Evolutionary conservation across 2,329 filamentous ascomycete species (phyloP), one percentile per base, ranked within the genome.

Genomic region (Ophiostoma sp.): DNA sequence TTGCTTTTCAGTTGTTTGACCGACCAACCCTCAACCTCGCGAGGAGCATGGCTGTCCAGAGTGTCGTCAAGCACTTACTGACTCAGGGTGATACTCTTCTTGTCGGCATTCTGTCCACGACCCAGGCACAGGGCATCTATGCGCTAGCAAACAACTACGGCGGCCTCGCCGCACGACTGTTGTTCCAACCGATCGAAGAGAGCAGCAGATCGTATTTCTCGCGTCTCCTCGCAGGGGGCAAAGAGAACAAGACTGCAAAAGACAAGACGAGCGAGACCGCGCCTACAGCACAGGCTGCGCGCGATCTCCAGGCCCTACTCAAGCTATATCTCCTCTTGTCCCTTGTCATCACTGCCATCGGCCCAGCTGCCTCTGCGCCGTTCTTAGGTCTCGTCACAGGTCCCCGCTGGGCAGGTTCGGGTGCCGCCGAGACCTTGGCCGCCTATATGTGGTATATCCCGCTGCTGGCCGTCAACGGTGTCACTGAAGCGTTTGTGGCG

Each of bases 101-200:
- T 65, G 89, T 99, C 71, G 89, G 91, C 16, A 80, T 88, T 12
- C 83, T 98, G 69, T 89, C 93, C 6, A 87, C 88, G 0, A 85
- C 95, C 1, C 82, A 87, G 58, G 90, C 93, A 4, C 95, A 98
- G 79, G 95, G 95, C 14, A 88, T 92, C 47, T 99, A 98, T 75
- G 92, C 93, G 0, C 84, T 99, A 5, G 95, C 94, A 66, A 93
- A 93, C 74, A 99, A 98, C 78, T 99, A 95, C 76, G 95, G 95
- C 36, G 91, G 93, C 2, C 85, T 99, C 0, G 81, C 96, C 41
- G 95, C 95, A 0, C 87, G 95, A 3, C 86, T 98, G 72, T 81
- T 99, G 66, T 94, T 99, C 76, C 95, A 98, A 75, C 96, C 95
- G 7, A 87, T 99, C 70, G 95, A 99, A 78, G 96, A 99, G 78